Evolutionary conservation across 2,329 filamentous ascomycete genomes (phyloP).

Genomic region (Xenoacremonium recifei): DNA sequence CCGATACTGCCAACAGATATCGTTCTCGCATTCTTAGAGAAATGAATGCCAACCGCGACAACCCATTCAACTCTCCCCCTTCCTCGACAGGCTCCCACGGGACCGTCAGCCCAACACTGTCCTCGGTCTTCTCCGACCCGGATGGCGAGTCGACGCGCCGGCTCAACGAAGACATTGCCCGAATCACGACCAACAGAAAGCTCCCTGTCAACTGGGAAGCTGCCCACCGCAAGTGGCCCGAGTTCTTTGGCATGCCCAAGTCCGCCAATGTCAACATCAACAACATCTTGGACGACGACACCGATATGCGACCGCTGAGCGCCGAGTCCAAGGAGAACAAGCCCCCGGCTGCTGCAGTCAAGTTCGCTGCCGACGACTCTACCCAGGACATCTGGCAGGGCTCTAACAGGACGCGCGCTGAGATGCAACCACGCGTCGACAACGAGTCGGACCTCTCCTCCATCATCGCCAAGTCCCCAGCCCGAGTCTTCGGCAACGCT

Average conservation of each 20-base stretch:
- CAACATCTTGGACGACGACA: constrained; percentile 29
- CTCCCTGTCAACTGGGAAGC: constrained; percentile 43
- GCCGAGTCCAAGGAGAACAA: constrained; percentile 46
- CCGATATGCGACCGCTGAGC: constrained; percentile 35
- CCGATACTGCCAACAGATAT: constrained; percentile 40
- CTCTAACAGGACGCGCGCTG: constrained; percentile 42
- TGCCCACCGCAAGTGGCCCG: constrained; percentile 51
- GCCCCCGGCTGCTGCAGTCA: constrained; percentile 32
- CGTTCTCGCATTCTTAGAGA: constrained; percentile 50
- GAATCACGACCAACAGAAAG: constrained; percentile 39
- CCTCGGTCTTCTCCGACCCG: constrained; percentile 51
- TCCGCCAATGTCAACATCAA: constrained; percentile 24
- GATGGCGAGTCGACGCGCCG: constrained; percentile 54
- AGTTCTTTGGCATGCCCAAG: constrained; percentile 46
- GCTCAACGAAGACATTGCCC: constrained; percentile 48
- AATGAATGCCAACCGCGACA: constrained; percentile 51
- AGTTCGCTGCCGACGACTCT: constrained; percentile 39
- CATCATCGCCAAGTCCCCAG: constrained; percentile 40
- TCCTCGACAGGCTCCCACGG: constrained; percentile 58
- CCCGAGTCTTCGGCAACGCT: constrained; percentile 23
- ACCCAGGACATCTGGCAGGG: constrained; percentile 40
- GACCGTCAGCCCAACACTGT: constrained; percentile 53
- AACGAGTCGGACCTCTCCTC: constrained; percentile 51
- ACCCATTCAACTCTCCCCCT: constrained; percentile 58
- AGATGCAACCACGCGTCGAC: constrained; percentile 55